phyloP scores from a whole-genome alignment of 2,329 filamentous ascomycete genomes.

The Paraconiothyrium brasiliense region DNA sequence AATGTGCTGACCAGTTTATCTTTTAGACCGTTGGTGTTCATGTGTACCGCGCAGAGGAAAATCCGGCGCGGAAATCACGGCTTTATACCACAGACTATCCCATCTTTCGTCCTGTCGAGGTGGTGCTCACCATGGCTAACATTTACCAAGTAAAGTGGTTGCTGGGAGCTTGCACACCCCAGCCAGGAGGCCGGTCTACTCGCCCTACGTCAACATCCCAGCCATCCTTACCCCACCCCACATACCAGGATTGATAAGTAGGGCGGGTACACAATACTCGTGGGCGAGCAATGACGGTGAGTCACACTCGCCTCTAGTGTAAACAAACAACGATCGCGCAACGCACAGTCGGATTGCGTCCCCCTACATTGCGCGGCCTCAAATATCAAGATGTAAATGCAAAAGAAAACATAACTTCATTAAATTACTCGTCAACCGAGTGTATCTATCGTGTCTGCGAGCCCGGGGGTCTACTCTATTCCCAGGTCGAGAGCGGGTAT shows the following conservation, averaged over 20 bases:
- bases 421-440: constrained; percentile 10
- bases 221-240: not conserved
- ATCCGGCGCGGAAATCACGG: no score
- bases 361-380: no score
- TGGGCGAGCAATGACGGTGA: not conserved
- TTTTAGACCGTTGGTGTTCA: no score
- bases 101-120: no score
- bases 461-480: not conserved
- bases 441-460: constrained; percentile 9
- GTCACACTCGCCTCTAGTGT: not conserved
- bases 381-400: no score
- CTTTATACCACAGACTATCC: no score
- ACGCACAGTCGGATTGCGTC: no score
- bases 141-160: no score
- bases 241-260: not conserved
- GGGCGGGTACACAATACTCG: not conserved
- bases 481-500: constrained; percentile 5
- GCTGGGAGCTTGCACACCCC: not conserved
- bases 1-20: no score
- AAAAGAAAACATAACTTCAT: constrained; percentile 5
- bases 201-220: not conserved
- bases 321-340: no score
- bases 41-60: no score
- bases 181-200: not conserved
- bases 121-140: no score